A percentile compares a stretch with the other conserved stretches of the same genome.
These are phyloP conservation scores for Suillus alpinus DNA, from an alignment of 768 basidiomycete genomes.

Conservation along the genomic window DNA sequence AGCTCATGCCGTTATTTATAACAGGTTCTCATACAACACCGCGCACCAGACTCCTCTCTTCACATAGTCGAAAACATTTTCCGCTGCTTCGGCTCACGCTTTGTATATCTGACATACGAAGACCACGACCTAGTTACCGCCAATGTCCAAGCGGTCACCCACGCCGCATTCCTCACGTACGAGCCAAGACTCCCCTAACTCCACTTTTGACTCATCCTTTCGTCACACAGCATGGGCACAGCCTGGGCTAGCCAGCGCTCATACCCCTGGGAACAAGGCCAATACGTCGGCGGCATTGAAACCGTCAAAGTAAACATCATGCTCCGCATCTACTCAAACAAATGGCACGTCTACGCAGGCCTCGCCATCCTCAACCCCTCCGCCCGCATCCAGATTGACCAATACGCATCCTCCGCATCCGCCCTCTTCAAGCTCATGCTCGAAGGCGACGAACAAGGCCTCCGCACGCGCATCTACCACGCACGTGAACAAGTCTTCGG, in stretches of 20 bases:
- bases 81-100: constrained; percentile 74
- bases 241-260: constrained; percentile 78
- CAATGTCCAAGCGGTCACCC: constrained; percentile 97
- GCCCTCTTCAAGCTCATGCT: constrained; percentile 98
- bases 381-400: constrained; percentile 85
- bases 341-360: constrained; percentile 99
- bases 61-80: constrained; percentile 80
- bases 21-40: constrained; percentile 86
- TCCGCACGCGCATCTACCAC: constrained; percentile 71
- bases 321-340: constrained; percentile 93
- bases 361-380: constrained; percentile 96
- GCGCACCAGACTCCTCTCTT: constrained; percentile 73
- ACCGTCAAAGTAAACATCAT: constrained; percentile 96
- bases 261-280: constrained; percentile 95
- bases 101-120: constrained; percentile 92
- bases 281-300: constrained; percentile 96
- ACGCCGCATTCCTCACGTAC: constrained; percentile 94
- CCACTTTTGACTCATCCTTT: constrained; percentile 9
- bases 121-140: constrained; percentile 96
- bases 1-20: constrained; percentile 1
- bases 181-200: constrained; percentile 7
- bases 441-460: constrained; percentile 44
- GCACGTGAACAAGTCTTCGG: constrained; percentile 80
- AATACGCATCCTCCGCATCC: constrained; percentile 80
- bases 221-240: constrained; percentile 82